Evolutionary conservation across 78 protist species (phyloP).

Genomic region (Neovahlkampfia damariscottae): DNA sequence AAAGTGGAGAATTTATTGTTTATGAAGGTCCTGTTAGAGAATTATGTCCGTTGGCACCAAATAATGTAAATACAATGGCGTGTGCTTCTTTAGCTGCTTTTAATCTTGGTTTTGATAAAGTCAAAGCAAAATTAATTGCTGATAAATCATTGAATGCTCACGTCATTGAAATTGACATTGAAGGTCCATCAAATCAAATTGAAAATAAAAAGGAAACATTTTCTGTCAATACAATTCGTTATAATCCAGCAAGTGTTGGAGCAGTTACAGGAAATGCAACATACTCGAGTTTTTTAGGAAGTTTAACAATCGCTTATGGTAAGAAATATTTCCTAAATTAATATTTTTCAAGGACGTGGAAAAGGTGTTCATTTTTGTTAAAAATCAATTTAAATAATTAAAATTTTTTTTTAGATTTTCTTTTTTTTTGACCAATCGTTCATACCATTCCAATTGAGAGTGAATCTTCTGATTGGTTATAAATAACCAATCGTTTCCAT

Average conservation of each 20-base stretch:
- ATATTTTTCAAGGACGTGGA: too few relatives aligned
- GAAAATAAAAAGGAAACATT: too few relatives aligned
- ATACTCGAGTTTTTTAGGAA: conserved; percentile 18
- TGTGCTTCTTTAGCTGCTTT: conserved; percentile 21
- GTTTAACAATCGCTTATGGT: neutral
- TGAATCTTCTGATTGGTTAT: too few relatives aligned
- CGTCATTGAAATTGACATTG: conserved; percentile 19
- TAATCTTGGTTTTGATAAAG: conserved; percentile 25
- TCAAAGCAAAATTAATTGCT: conserved; percentile 7
- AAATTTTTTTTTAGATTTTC: too few relatives aligned
- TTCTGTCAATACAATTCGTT: neutral
- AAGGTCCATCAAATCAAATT: neutral
- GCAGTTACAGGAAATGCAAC: conserved; percentile 38
- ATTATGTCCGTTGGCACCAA: conserved; percentile 37
- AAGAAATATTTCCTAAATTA: too few relatives aligned
- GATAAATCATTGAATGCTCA: conserved; percentile 13
- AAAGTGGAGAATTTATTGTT: neutral
- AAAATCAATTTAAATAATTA: too few relatives aligned
- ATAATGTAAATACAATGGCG: conserved; percentile 49
- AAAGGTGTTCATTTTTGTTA: neutral
- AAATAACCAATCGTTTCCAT: too few relatives aligned
- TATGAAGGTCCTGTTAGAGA: conserved; percentile 34
- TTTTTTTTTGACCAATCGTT: too few relatives aligned
- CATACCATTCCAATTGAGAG: too few relatives aligned
- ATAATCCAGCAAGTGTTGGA: conserved; percentile 21